Evolutionary conservation across 805 yeast genomes (phyloP).

Genomic region (Allodekkera sacchari): DNA sequence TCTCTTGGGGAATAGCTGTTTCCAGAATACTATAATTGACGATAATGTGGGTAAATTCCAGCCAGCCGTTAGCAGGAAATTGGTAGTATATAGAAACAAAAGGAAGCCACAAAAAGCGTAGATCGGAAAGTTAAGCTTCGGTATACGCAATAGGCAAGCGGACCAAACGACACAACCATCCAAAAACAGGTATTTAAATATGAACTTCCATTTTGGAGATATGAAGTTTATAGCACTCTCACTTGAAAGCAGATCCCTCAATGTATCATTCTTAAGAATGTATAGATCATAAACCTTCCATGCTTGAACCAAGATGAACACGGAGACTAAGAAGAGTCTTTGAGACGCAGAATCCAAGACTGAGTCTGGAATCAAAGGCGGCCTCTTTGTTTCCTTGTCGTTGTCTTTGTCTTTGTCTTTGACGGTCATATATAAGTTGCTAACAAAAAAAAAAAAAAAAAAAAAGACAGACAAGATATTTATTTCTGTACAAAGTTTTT

Average conservation of each 20-base stretch:
- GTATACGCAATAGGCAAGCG: slow-evolving; percentile 70
- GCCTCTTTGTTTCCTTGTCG: slow-evolving; percentile 1
- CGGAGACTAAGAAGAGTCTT: slow-evolving; percentile 53
- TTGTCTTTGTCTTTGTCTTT: not conserved
- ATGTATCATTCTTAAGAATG: slow-evolving; percentile 39
- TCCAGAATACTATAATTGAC: slow-evolving; percentile 8
- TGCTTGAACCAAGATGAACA: slow-evolving; percentile 73
- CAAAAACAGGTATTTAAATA: slow-evolving; percentile 60
- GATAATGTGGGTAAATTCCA: slow-evolving; percentile 38
- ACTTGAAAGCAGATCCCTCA: slow-evolving; percentile 13
- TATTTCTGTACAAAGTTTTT: no score
- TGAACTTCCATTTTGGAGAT: slow-evolving; percentile 46
- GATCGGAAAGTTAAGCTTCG: slow-evolving; percentile 60
- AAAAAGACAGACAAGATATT: not conserved
- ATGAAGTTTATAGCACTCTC: slow-evolving; percentile 27
- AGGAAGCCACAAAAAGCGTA: slow-evolving; percentile 44
- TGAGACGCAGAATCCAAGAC: slow-evolving; percentile 72
- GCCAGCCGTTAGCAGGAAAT: slow-evolving; percentile 47
- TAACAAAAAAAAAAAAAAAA: not conserved
- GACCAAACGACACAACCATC: slow-evolving; percentile 66
- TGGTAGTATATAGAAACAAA: slow-evolving; percentile 34
- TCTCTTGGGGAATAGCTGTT: slow-evolving; percentile 17
- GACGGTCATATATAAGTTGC: not conserved
- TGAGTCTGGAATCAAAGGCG: slow-evolving; percentile 52
- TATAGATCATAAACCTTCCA: slow-evolving; percentile 73